Evolutionary conservation across 192 early-diverging fungal species (phyloP).

Genomic region (Podochytrium sp.): DNA sequence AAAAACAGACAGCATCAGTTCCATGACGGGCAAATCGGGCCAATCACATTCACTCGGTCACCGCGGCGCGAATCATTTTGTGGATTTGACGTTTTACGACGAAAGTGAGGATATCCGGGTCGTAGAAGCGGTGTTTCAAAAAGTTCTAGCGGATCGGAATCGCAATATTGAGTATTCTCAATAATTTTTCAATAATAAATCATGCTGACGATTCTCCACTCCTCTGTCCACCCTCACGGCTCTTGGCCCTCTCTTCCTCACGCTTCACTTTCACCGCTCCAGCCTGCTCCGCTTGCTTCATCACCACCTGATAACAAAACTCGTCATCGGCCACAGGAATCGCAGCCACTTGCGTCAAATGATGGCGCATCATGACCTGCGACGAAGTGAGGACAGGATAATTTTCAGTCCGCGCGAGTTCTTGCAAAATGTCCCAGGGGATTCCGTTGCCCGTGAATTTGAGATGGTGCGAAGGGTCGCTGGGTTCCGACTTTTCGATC

Average conservation of each 20-base stretch:
- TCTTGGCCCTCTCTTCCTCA: no score
- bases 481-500: background rate
- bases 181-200: no score
- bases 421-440: slow-evolving; percentile 15
- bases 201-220: no score
- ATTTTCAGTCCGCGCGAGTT: slow-evolving; percentile 16
- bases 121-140: slow-evolving; percentile 15
- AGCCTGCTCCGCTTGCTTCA: no score
- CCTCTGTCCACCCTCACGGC: no score
- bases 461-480: background rate
- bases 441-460: slow-evolving; percentile 32
- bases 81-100: slow-evolving; percentile 23
- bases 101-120: slow-evolving; percentile 23
- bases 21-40: no score
- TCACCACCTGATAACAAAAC: background rate
- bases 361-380: slow-evolving; percentile 16
- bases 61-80: no score
- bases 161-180: no score
- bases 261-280: no score
- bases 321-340: slow-evolving; percentile 3
- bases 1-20: no score
- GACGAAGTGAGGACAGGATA: slow-evolving; percentile 15
- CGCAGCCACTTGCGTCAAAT: background rate
- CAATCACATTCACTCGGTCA: no score
- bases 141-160: no score